Percentiles rank a stretch among this genome's conserved stretches.
These are phyloP conservation scores for Caloboletus firmus DNA, from an alignment of 1,284 basidiomycete species.

Conservation along the genomic window DNA sequence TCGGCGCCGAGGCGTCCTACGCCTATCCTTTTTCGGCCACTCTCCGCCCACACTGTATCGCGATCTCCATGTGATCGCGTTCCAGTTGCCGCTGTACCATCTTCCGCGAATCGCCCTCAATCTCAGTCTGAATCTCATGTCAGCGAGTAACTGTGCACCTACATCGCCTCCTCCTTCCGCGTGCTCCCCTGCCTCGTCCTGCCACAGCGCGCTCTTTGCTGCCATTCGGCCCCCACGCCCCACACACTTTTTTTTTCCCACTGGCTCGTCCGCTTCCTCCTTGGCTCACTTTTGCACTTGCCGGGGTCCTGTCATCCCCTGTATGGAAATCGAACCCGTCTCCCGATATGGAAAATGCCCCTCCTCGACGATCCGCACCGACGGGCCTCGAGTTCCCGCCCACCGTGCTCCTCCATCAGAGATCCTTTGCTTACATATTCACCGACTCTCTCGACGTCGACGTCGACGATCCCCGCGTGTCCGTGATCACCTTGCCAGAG, in stretches of 20 bases:
- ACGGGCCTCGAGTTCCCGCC: slow-evolving; percentile 9
- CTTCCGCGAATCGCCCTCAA: slow-evolving; percentile 35
- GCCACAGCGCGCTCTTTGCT: slow-evolving; percentile 29
- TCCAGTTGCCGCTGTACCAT: slow-evolving; percentile 35
- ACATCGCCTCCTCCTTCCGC: slow-evolving; percentile 21
- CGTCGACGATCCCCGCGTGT: slow-evolving; percentile 23
- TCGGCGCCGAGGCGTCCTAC: slow-evolving; percentile 40
- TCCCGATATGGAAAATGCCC: slow-evolving; percentile 16
- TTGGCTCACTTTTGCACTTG: slow-evolving; percentile 33
- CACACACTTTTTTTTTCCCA: slow-evolving; percentile 15
- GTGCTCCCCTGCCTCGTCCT: slow-evolving; percentile 21
- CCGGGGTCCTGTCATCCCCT: slow-evolving; percentile 31
- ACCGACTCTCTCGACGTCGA: slow-evolving; percentile 27
- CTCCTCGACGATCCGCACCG: slow-evolving; percentile 36
- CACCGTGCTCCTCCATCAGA: neutral
- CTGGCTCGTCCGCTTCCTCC: slow-evolving; percentile 28
- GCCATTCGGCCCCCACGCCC: slow-evolving; percentile 20
- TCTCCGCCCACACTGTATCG: slow-evolving; percentile 33
- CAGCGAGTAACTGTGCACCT: slow-evolving; percentile 26
- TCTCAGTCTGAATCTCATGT: slow-evolving; percentile 35
- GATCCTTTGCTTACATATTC: slow-evolving; percentile 25
- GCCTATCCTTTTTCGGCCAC: slow-evolving; percentile 25
- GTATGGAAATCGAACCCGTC: slow-evolving; percentile 25
- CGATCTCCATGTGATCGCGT: slow-evolving; percentile 37
- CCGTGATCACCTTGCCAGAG: slow-evolving; percentile 1